A percentile compares a stretch with the other conserved stretches of the same genome.
Conservation (phyloP, 129 eudicot species). For the Flaveria sonorensis region DNA sequence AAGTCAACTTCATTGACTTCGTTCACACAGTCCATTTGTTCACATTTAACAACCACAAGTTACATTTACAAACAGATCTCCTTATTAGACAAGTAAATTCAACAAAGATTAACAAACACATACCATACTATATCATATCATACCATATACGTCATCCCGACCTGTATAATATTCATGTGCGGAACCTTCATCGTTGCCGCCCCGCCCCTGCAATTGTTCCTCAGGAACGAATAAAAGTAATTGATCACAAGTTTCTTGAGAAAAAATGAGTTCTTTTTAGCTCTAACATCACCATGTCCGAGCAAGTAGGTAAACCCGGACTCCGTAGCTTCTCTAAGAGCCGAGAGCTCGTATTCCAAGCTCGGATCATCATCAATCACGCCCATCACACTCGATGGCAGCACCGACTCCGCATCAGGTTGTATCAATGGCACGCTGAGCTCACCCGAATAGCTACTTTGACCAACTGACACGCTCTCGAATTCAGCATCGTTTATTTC, state of each 20-base stretch:
- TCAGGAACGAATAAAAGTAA: conserved; percentile 75
- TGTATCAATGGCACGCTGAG: conserved; percentile 63
- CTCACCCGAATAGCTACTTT: conserved; percentile 52
- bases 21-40: background rate
- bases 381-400: conserved; percentile 63
- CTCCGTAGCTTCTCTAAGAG: conserved; percentile 74
- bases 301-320: conserved; percentile 84
- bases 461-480: conserved; percentile 56
- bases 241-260: conserved; percentile 75
- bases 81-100: background rate
- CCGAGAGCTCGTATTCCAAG: conserved; percentile 76
- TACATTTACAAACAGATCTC: background rate
- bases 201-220: conserved; percentile 88
- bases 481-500: conserved; percentile 44
- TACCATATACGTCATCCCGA: conserved; percentile 87
- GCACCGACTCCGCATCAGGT: conserved; percentile 37
- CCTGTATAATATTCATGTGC: conserved; percentile 73
- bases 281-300: conserved; percentile 77
- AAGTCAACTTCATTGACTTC: too few relatives aligned
- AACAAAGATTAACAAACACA: conserved; percentile 1
- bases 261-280: conserved; percentile 68
- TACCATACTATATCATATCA: conserved; percentile 28
- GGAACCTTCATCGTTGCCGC: conserved; percentile 85
- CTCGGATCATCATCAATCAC: conserved; percentile 68
- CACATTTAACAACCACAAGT: background rate